Evolutionary conservation across 169 alveolate species (phyloP).

Genomic region (Cryptosporidium sp.): DNA sequence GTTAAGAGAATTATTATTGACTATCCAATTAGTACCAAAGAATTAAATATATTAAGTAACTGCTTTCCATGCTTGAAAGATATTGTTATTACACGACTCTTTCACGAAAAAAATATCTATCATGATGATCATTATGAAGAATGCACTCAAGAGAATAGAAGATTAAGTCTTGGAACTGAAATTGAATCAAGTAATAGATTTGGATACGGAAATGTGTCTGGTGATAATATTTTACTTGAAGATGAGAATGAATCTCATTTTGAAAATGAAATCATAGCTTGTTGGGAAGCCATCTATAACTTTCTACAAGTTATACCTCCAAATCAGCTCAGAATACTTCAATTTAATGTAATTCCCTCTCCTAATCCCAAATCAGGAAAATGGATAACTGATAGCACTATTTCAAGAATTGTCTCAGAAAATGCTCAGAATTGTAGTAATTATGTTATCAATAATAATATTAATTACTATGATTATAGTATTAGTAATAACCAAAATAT

Average conservation of each 20-base stretch:
- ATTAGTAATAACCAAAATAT: not conserved
- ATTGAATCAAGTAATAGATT: not conserved
- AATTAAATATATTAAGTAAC: slow-evolving; percentile 40
- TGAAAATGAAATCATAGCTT: slow-evolving; percentile 4
- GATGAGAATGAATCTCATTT: not conserved
- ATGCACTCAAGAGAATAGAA: not conserved
- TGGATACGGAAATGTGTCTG: not conserved
- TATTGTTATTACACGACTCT: slow-evolving; percentile 49
- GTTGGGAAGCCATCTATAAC: slow-evolving; percentile 56
- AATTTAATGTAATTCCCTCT: slow-evolving; percentile 54
- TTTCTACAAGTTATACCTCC: slow-evolving; percentile 59
- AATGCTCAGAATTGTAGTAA: not conserved
- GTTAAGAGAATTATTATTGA: slow-evolving; percentile 38
- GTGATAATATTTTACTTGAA: not conserved
- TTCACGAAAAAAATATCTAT: slow-evolving; percentile 20
- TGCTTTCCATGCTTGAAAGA: slow-evolving; percentile 57
- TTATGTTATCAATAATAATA: not conserved
- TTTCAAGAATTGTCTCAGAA: slow-evolving; percentile 30
- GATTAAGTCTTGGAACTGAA: not conserved
- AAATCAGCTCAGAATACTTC: slow-evolving; percentile 67
- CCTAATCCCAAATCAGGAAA: slow-evolving; percentile 59
- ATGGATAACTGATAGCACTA: slow-evolving; percentile 40
- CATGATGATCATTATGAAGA: not conserved
- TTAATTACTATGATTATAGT: not conserved
- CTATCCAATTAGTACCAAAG: slow-evolving; percentile 63